A percentile compares a stretch with the other conserved stretches of the same genome.
These are phyloP conservation scores for Bifiguratus adelaidae DNA, from an alignment of 192 early-diverging fungal species.

Conservation along the genomic window DNA sequence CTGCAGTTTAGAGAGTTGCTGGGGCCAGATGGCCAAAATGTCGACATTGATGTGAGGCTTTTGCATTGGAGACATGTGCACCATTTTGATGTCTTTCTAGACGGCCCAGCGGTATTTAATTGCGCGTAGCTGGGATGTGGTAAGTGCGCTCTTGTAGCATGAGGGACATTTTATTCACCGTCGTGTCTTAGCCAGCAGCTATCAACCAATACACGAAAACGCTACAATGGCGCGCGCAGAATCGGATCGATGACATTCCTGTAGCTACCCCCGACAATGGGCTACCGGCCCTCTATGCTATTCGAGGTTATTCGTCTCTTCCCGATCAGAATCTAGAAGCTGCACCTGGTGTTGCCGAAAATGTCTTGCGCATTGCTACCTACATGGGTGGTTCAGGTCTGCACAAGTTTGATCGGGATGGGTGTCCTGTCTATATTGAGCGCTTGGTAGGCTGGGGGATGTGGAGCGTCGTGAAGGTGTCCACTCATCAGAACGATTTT, in stretches of 20 bases:
- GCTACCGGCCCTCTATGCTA: slow-evolving; percentile 49
- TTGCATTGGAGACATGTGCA: too few species aligned
- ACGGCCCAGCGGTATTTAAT: slow-evolving; percentile 45
- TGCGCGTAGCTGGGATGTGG: slow-evolving; percentile 48
- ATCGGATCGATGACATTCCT: slow-evolving; percentile 45
- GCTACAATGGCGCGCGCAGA: slow-evolving; percentile 46
- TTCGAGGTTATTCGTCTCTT: slow-evolving; percentile 51
- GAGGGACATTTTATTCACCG: too few species aligned
- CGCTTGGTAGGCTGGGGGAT: slow-evolving; percentile 71
- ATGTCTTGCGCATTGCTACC: slow-evolving; percentile 43
- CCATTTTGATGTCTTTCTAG: too few species aligned
- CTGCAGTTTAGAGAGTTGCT: too few species aligned
- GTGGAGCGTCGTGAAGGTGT: too few species aligned
- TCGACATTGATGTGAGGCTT: too few species aligned
- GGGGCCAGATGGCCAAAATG: too few species aligned
- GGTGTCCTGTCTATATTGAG: slow-evolving; percentile 89
- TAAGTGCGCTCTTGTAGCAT: slow-evolving; percentile 22
- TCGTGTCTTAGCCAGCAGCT: slow-evolving; percentile 39
- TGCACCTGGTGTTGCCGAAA: slow-evolving; percentile 44
- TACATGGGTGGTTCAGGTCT: slow-evolving; percentile 62
- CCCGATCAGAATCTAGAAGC: slow-evolving; percentile 55
- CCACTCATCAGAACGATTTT: too few species aligned
- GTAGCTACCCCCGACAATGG: slow-evolving; percentile 42
- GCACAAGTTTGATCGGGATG: slow-evolving; percentile 87
- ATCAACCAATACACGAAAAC: slow-evolving; percentile 45